Evolutionary conservation across 129 eudicot genomes (phyloP).

Genomic region (Flaveria robusta): DNA sequence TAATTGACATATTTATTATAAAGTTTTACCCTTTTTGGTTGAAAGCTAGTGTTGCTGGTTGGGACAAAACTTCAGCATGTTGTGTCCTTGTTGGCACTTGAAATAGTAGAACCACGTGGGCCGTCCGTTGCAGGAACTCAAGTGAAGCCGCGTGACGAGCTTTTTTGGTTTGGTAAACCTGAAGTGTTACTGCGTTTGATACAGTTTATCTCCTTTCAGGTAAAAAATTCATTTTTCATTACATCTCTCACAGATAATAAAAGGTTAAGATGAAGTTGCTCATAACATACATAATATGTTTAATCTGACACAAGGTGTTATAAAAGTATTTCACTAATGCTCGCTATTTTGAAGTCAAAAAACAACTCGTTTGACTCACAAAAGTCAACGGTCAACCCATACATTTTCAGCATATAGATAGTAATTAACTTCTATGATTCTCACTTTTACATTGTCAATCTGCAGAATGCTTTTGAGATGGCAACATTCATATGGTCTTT

Average conservation of each 20-base stretch:
- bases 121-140: constrained; percentile 64
- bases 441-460: constrained; percentile 1
- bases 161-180: constrained; percentile 98
- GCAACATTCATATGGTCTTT: constrained; percentile 96
- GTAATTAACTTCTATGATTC: constrained; percentile 4
- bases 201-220: constrained; percentile 99
- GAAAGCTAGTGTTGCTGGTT: constrained; percentile 83
- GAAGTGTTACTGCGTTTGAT: constrained; percentile 78
- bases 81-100: constrained; percentile 91
- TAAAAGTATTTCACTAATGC: not conserved
- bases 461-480: constrained; percentile 99
- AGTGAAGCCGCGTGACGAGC: constrained; percentile 92
- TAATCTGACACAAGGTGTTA: not conserved
- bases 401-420: too few species aligned
- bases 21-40: constrained; percentile 10
- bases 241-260: not conserved
- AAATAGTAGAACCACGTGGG: constrained; percentile 69
- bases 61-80: constrained; percentile 99
- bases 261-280: not conserved
- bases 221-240: constrained; percentile 16
- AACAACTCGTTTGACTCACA: constrained; percentile 6
- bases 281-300: not conserved
- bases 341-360: constrained; percentile 10
- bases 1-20: constrained; percentile 1
- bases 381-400: constrained; percentile 19